phyloP scores from a whole-genome alignment of 768 basidiomycete species.

The Nidularia pulvinata region DNA sequence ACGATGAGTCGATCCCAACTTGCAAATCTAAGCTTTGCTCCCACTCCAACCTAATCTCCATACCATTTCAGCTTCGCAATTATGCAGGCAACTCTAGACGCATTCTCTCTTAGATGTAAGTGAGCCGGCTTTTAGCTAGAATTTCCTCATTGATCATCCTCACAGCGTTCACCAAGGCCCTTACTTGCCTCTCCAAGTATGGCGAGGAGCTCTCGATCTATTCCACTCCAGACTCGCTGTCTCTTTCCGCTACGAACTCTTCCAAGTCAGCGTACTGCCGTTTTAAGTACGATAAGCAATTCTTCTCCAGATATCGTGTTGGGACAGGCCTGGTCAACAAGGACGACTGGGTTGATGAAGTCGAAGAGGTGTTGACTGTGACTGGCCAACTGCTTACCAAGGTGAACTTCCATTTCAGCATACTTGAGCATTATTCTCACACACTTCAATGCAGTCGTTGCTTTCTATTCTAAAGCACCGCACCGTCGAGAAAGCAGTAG shows the following conservation, averaged over 20 bases:
- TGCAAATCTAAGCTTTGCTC: no score
- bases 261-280: constrained; percentile 83
- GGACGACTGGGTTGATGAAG: constrained; percentile 18
- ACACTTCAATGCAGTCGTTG: constrained; percentile 47
- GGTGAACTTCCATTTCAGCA: constrained; percentile 32
- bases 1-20: no score
- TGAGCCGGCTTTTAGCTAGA: constrained; percentile 5
- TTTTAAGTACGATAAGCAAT: constrained; percentile 65
- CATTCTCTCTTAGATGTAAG: constrained; percentile 52
- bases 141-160: constrained; percentile 11
- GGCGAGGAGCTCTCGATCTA: constrained; percentile 79
- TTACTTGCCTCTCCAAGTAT: constrained; percentile 78
- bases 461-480: constrained; percentile 74
- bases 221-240: constrained; percentile 58
- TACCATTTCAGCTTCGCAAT: no score
- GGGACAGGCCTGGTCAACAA: constrained; percentile 12
- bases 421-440: neutral
- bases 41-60: no score
- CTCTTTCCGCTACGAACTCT: constrained; percentile 76
- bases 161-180: constrained; percentile 71
- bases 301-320: constrained; percentile 70
- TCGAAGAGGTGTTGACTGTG: constrained; percentile 37
- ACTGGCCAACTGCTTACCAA: constrained; percentile 73
- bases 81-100: constrained; percentile 76
- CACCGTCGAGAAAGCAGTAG: constrained; percentile 75